Evolutionary conservation across 2,329 filamentous ascomycete species (phyloP).

Genomic region (Penicillium paneum): DNA sequence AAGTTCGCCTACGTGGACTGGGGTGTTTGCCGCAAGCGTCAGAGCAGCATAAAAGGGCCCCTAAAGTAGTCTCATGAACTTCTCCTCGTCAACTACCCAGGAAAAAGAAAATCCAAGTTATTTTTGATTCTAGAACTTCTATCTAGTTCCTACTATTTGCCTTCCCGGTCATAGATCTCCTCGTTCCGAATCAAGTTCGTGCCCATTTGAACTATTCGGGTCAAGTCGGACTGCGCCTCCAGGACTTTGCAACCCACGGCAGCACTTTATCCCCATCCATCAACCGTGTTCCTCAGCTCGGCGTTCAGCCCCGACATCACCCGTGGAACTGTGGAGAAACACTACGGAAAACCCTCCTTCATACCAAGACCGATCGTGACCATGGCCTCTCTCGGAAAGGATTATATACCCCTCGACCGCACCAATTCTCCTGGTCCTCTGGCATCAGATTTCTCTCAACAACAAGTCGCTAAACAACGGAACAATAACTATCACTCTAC

Average conservation of each 20-base stretch:
- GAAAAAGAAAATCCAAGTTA: background rate
- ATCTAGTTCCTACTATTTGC: slow-evolving; percentile 2
- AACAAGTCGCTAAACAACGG: slow-evolving; percentile 57
- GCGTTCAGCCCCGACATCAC: slow-evolving; percentile 38
- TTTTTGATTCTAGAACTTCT: slow-evolving; percentile 2
- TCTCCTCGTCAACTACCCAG: background rate
- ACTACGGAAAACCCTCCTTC: slow-evolving; percentile 25
- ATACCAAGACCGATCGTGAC: slow-evolving; percentile 25
- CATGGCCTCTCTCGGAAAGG: slow-evolving; percentile 37
- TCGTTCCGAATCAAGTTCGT: slow-evolving; percentile 24
- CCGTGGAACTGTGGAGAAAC: slow-evolving; percentile 42
- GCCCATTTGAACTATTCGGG: slow-evolving; percentile 26
- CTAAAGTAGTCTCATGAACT: background rate
- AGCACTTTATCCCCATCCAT: slow-evolving; percentile 19
- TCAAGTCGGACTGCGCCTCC: slow-evolving; percentile 29
- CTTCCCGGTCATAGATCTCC: slow-evolving; percentile 3
- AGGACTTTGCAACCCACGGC: slow-evolving; percentile 27
- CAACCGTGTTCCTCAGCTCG: slow-evolving; percentile 24
- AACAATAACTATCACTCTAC: slow-evolving; percentile 59
- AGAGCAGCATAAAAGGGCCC: slow-evolving; percentile 3
- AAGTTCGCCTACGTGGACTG: background rate
- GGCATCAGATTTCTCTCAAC: slow-evolving; percentile 55
- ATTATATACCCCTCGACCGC: slow-evolving; percentile 46
- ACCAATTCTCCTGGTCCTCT: slow-evolving; percentile 47
- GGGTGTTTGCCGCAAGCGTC: slow-evolving; percentile 3